Base-by-base conservation (phyloP, 2,329 filamentous ascomycete genomes). In the Aspergillus pseudoviridinutans region DNA sequence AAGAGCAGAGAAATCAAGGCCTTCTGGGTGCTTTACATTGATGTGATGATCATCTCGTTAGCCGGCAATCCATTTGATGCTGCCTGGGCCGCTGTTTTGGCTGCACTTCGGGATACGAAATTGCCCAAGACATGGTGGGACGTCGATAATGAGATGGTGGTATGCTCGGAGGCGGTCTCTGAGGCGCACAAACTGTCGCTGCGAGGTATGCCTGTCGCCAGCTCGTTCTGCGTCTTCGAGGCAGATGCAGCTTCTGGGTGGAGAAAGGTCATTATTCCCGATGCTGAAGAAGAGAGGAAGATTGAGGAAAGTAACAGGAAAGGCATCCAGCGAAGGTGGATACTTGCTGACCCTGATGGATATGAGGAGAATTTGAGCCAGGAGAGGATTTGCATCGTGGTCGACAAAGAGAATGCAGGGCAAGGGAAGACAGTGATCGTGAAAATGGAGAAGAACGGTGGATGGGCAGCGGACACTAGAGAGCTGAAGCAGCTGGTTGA, bases 11-110 rank as follows among this genome's bases (percentile, higher is more conserved):
- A 86, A 61, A 75, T 93, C 10, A 93, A 90, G 71, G 94, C 89
- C 0, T 97, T 95, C 74, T 99, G 93, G 94, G 87, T 90, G 9
- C 84, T 99, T 22, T 97, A 96, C 74, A 90, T 99, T 63, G 93
- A 97, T 70, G 82, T 97, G n/a, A 84, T 97, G 69, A 94, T 96
- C 76, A 88, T 99, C 64, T 95, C 91, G 0, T 86, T 96, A 51
- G 92, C 96, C 62, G 93, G 93, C 5, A 96, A 94, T 68, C 85
- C 91, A 1, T 92, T 97, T 63, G 93, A 99, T 69, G 90, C 91
- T 0, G 91, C 91, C 0, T 97, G 93, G 92, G 84, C 88, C 0
- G 87, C 91, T 12, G 82, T 95, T 0, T 74, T 96, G 24, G 90
- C 92, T 8, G 93, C 94, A 6, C 78, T 99, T 58, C 81, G 80